Conservation (phyloP, 148 eudicot species). For the Persicaria tinctoria region DNA sequence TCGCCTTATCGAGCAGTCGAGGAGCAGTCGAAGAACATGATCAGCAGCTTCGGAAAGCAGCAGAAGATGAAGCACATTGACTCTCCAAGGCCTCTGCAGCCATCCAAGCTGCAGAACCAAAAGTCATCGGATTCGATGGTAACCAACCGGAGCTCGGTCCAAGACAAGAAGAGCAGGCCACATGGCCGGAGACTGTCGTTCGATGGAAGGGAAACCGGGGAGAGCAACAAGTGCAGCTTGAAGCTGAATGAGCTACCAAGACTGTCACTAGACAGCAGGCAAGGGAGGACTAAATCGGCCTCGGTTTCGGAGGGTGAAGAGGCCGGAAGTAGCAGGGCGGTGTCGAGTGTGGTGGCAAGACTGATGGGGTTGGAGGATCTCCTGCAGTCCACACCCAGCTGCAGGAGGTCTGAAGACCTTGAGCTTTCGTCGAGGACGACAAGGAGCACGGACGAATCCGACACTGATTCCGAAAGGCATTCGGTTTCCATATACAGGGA, state of each 20-base stretch:
- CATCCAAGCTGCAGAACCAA: conserved; percentile 19
- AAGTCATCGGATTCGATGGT: conserved; percentile 28
- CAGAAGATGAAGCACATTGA: conserved; percentile 42
- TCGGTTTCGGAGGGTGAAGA: conserved; percentile 23
- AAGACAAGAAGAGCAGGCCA: conserved; percentile 13
- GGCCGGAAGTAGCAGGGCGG: conserved; percentile 45
- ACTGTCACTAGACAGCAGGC: conserved; percentile 71
- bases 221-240: conserved; percentile 21
- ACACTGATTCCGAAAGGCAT: conserved; percentile 16
- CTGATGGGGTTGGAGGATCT: conserved; percentile 77
- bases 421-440: conserved; percentile 33
- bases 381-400: conserved; percentile 30
- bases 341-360: conserved; percentile 63
- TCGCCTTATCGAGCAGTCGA: conserved; percentile 11
- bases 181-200: conserved; percentile 49
- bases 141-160: conserved; percentile 20
- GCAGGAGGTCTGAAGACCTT: conserved; percentile 20
- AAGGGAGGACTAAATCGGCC: conserved; percentile 27
- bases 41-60: conserved; percentile 27
- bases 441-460: conserved; percentile 23
- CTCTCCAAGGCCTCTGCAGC: conserved; percentile 59
- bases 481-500: conserved; percentile 59
- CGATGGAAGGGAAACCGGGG: conserved; percentile 52
- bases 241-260: conserved; percentile 66
- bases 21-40: too few relatives aligned